Conservation (phyloP, 805 yeast genomes). For the Wickerhamomyces tratensis region DNA sequence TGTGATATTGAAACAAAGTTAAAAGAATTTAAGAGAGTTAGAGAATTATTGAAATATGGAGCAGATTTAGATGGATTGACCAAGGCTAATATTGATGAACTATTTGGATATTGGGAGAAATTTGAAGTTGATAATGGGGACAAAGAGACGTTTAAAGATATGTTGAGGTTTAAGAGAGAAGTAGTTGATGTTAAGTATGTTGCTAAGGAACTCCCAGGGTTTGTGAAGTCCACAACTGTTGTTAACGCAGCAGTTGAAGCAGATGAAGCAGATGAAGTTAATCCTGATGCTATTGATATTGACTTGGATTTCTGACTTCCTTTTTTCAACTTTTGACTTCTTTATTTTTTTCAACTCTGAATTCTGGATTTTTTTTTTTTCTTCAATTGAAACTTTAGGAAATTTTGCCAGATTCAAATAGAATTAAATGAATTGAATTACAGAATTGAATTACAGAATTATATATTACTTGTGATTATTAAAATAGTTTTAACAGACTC, state of each 20-base stretch:
- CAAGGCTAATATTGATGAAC: constrained; percentile 20
- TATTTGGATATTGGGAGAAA: constrained; percentile 66
- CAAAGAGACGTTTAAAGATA: constrained; percentile 62
- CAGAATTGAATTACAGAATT: too few relatives aligned
- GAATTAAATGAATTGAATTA: too few relatives aligned
- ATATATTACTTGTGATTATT: too few relatives aligned
- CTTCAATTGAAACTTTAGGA: too few relatives aligned
- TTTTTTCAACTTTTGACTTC: too few relatives aligned
- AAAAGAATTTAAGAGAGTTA: constrained; percentile 48
- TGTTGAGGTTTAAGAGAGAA: constrained; percentile 52
- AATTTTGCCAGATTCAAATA: too few relatives aligned
- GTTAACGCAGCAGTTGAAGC: constrained; percentile 10
- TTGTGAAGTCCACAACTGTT: constrained; percentile 30
- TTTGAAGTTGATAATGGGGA: constrained; percentile 69
- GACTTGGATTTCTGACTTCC: too few relatives aligned
- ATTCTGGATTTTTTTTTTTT: too few relatives aligned
- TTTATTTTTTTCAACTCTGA: too few relatives aligned
- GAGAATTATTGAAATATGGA: constrained; percentile 52
- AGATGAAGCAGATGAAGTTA: constrained; percentile 12
- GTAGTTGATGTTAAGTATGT: constrained; percentile 12
- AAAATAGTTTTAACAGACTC: too few relatives aligned
- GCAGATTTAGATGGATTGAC: constrained; percentile 21
- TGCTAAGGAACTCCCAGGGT: constrained; percentile 23
- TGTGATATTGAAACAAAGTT: constrained; percentile 44
- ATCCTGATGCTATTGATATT: constrained; percentile 51